Evolutionary conservation across 495 filamentous ascomycete genomes (phyloP), one percentile per base, ranked within the genome.

Genomic region (Aspergillus heteromorphus): DNA sequence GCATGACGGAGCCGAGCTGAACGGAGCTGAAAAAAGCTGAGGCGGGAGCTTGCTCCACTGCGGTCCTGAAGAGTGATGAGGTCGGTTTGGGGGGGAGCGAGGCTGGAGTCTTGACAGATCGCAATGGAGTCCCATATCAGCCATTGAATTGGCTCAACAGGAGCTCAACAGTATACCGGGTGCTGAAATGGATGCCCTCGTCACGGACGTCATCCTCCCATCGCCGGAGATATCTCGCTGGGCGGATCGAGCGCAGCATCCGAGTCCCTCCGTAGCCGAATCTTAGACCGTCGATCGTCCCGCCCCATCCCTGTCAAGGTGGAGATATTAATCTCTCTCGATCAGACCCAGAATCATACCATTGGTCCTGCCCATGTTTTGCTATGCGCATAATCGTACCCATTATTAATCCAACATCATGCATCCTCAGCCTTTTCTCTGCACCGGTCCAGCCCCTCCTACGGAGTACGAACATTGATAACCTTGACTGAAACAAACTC

Each of bases 401-500:
- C 29, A 5, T 6, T 6, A 34, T 34, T 13, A 8, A 34, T 34
- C 30, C 30, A 9, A 1, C 23, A 27, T 27, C 23, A 19, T 2
- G n/a, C n/a, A 41, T 41, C 13, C 40, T 7, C 16, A 14, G 8
- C 40, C 16, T 17, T 8, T 17, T 16, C 6, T 41, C 2, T 9
- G 72, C 69, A 61, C 77, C 77, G 6, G 70, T 77, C 65, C 72
- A 69, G 54, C 73, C 73, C 14, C 73, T 73, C 59, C 73, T 71
- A 50, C 62, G 53, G 68, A 65, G n/a, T n/a, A 30, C 54, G 57
- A 10, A 13, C 16, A 16, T 14, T 6, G 19, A 3, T 41, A n/a
- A 13, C 1, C 23, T 27, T 1, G 42, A n/a, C 16, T 1, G 36
- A 23, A 30, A 27, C 7, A 27, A 27, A 27, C 23, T 27, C 23